Conservation (phyloP, 2,329 filamentous ascomycete species). For the Cercospora citrullina region DNA sequence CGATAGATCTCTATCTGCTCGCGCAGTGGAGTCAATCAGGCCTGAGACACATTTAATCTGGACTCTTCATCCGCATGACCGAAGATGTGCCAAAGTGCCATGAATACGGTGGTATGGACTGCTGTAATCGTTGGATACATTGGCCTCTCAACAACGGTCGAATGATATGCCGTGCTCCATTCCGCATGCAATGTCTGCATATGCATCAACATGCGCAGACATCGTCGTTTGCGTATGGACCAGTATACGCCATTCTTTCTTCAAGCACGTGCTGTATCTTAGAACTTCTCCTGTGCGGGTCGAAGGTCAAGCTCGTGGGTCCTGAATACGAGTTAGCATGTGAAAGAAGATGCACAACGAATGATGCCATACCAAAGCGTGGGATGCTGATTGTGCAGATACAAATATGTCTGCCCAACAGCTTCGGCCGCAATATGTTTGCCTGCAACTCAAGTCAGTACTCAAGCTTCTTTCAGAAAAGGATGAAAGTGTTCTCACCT, state of each 20-base stretch:
- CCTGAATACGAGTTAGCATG: slow-evolving; percentile 1
- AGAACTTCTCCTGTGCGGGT: slow-evolving; percentile 53
- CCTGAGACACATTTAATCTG: not conserved
- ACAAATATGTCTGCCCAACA: slow-evolving; percentile 59
- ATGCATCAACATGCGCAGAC: not conserved
- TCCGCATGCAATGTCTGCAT: not conserved
- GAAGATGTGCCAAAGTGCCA: not conserved
- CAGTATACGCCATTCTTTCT: not conserved
- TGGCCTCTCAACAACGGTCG: not conserved
- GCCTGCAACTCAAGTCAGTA: not conserved
- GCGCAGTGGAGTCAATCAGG: not conserved
- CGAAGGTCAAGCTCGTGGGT: slow-evolving; percentile 54
- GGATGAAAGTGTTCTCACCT: slow-evolving; percentile 35
- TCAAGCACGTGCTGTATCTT: slow-evolving; percentile 11
- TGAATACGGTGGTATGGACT: not conserved
- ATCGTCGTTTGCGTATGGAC: not conserved
- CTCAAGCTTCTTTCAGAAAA: not conserved
- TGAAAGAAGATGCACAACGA: not conserved
- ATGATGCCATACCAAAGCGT: slow-evolving; percentile 44
- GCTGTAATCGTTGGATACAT: not conserved
- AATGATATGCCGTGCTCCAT: not conserved
- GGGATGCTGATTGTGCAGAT: slow-evolving; percentile 51
- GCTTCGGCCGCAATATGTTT: slow-evolving; percentile 61
- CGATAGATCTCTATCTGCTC: not conserved
- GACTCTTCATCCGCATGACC: not conserved